These are phyloP conservation scores for Cercospora zeina DNA, from an alignment of 2,329 filamentous ascomycete genomes.

Conservation along the genomic window DNA sequence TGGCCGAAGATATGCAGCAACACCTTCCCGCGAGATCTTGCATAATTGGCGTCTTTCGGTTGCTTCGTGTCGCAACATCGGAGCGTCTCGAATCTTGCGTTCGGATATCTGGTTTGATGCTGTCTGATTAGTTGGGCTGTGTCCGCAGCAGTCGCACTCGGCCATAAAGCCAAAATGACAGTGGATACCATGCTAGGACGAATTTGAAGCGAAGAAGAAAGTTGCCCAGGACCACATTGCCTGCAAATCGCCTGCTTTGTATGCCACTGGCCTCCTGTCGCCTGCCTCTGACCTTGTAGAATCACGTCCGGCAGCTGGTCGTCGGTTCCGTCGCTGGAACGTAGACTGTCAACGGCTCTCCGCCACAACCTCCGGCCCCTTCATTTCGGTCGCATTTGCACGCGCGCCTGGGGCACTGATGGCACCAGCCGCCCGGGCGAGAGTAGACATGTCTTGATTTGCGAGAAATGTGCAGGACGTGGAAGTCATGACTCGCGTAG, in stretches of 20 bases:
- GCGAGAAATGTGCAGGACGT: not conserved
- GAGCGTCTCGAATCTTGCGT: slow-evolving; percentile 11
- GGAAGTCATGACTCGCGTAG: not conserved
- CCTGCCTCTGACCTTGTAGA: not conserved
- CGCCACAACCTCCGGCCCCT: slow-evolving; percentile 3
- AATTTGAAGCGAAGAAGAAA: not conserved
- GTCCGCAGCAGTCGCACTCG: slow-evolving; percentile 2
- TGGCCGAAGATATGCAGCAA: slow-evolving; percentile 16
- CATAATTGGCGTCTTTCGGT: not conserved
- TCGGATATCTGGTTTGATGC: slow-evolving; percentile 9
- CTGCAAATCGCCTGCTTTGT: not conserved
- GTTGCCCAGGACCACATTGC: not conserved
- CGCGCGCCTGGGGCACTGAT: not conserved
- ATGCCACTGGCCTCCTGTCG: not conserved
- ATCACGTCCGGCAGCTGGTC: not conserved
- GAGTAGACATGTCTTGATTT: too few relatives aligned
- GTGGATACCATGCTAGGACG: not conserved
- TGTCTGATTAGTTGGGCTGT: not conserved
- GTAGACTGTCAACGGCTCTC: slow-evolving; percentile 9
- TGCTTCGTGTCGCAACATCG: not conserved
- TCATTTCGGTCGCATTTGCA: too few relatives aligned
- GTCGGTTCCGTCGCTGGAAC: slow-evolving; percentile 6
- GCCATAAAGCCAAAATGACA: slow-evolving; percentile 18
- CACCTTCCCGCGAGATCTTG: not conserved
- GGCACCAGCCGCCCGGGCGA: not conserved